Percentiles rank a stretch among this genome's conserved stretches.
These are phyloP conservation scores for Ramaria sp. DNA, from an alignment of 768 basidiomycete genomes.

Conservation along the genomic window DNA sequence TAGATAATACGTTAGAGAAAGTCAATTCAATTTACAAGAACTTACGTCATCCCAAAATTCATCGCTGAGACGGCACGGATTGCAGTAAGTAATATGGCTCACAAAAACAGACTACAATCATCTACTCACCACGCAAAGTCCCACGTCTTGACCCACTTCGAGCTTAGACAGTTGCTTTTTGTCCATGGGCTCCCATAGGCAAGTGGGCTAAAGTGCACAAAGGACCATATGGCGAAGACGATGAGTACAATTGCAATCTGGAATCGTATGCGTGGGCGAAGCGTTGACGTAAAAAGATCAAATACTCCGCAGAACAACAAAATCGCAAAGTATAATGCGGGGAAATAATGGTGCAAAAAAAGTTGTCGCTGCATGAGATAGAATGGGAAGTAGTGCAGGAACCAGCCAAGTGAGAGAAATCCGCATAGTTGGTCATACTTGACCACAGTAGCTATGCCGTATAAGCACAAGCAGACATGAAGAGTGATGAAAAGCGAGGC, in stretches of 20 bases:
- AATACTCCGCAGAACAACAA: constrained; percentile 69
- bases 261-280: constrained; percentile 66
- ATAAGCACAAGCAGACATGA: background rate
- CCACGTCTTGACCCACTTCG: constrained; percentile 90
- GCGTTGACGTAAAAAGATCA: constrained; percentile 71
- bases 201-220: constrained; percentile 67
- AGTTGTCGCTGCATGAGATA: constrained; percentile 95
- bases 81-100: background rate
- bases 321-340: constrained; percentile 89
- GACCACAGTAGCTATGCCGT: constrained; percentile 62
- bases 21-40: constrained; percentile 7
- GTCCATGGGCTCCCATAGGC: constrained; percentile 87
- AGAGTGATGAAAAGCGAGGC: constrained; percentile 18
- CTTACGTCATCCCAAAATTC: constrained; percentile 63
- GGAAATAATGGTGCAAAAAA: constrained; percentile 97
- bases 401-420: constrained; percentile 89
- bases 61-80: constrained; percentile 28
- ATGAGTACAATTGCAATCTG: constrained; percentile 72
- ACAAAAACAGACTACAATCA: background rate
- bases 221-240: constrained; percentile 69
- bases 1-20: constrained; percentile 16
- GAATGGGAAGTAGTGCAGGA: constrained; percentile 91
- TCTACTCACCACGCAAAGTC: constrained; percentile 77
- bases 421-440: constrained; percentile 88
- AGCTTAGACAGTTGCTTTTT: constrained; percentile 55